These are phyloP conservation scores for Amniculicola lignicola DNA, from an alignment of 495 filamentous ascomycete species.

Conservation along the genomic window DNA sequence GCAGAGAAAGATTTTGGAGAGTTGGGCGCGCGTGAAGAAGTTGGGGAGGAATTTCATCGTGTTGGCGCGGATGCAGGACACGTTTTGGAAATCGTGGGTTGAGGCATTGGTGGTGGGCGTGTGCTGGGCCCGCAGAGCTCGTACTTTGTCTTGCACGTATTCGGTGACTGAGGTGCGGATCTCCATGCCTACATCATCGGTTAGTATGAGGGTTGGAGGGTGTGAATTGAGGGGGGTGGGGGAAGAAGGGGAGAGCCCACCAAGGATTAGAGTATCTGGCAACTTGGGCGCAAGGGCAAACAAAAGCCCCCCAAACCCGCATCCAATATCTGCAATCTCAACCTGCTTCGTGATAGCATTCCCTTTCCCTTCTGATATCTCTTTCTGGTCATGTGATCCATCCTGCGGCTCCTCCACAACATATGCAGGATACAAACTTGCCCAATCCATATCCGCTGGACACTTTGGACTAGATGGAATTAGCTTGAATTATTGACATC, in stretches of 20 bases:
- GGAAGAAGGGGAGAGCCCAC: slow-evolving; percentile 43
- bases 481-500: slow-evolving; percentile 23
- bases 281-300: slow-evolving; percentile 78
- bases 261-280: slow-evolving; percentile 78
- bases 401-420: slow-evolving; percentile 30
- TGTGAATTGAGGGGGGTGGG: background rate
- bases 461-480: slow-evolving; percentile 61
- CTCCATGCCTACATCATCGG: slow-evolving; percentile 63
- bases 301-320: slow-evolving; percentile 88
- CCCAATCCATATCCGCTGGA: slow-evolving; percentile 89
- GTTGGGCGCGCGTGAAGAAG: slow-evolving; percentile 73
- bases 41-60: slow-evolving; percentile 98
- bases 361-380: background rate
- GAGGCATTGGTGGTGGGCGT: slow-evolving; percentile 41
- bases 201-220: slow-evolving; percentile 9
- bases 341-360: slow-evolving; percentile 62
- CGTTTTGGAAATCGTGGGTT: slow-evolving; percentile 85
- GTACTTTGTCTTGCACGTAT: slow-evolving; percentile 81
- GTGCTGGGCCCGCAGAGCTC: slow-evolving; percentile 67
- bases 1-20: slow-evolving; percentile 91
- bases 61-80: slow-evolving; percentile 81
- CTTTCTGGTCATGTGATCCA: slow-evolving; percentile 27
- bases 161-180: slow-evolving; percentile 85
- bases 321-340: slow-evolving; percentile 96
- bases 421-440: slow-evolving; percentile 74